phyloP scores from a whole-genome alignment of 495 filamentous ascomycete species.

The Daldinia concentrica region DNA sequence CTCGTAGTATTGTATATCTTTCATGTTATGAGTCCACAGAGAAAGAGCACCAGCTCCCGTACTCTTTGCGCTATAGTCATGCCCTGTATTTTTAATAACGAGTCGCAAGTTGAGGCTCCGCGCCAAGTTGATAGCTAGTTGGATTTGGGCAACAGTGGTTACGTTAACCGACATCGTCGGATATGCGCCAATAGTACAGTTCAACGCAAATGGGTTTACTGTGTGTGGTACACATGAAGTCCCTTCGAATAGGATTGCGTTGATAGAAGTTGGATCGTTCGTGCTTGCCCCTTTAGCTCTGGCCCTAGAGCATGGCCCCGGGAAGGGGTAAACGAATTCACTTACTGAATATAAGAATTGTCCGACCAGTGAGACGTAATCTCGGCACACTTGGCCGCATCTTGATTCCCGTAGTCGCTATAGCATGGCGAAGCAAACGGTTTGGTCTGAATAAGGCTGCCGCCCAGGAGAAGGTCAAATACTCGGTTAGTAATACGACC shows the following conservation, averaged over 20 bases:
- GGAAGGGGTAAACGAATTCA: neutral
- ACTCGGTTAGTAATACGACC: slow-evolving; percentile 57
- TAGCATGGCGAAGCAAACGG: slow-evolving; percentile 67
- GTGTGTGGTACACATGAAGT: slow-evolving; percentile 56
- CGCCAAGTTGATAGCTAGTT: slow-evolving; percentile 70
- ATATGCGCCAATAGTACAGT: slow-evolving; percentile 69
- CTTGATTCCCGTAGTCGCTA: slow-evolving; percentile 56
- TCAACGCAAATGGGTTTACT: slow-evolving; percentile 55
- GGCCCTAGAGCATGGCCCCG: neutral
- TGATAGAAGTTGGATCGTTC: slow-evolving; percentile 58
- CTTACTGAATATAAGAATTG: slow-evolving; percentile 44
- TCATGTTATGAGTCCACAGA: slow-evolving; percentile 72
- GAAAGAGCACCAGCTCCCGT: slow-evolving; percentile 58
- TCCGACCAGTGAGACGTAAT: slow-evolving; percentile 50
- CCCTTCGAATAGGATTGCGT: slow-evolving; percentile 55
- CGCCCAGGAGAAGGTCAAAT: slow-evolving; percentile 60
- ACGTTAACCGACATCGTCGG: slow-evolving; percentile 67
- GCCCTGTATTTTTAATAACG: slow-evolving; percentile 76
- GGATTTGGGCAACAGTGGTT: slow-evolving; percentile 63
- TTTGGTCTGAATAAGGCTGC: slow-evolving; percentile 63
- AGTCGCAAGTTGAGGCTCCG: slow-evolving; percentile 66
- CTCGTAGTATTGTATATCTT: slow-evolving; percentile 55
- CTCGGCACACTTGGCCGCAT: slow-evolving; percentile 53
- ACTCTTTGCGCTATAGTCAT: slow-evolving; percentile 67
- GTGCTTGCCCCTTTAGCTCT: slow-evolving; percentile 43